phyloP scores from a whole-genome alignment of 306 rosid species.

The peach (Prunus persica) region Prunus_persica_NCBIv2 NC_034015.1:16776001-16776500 shows the following conservation, averaged over 20 bases:
- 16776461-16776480: background rate
- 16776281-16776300: constrained; percentile 12
- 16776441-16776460: constrained; percentile 1
- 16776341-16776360: background rate
- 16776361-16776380: background rate
- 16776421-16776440: background rate
- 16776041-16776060: constrained; percentile 1
- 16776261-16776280: constrained; percentile 33
- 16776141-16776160: constrained; percentile 78
- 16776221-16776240: constrained; percentile 79
- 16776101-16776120: background rate
- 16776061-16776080: background rate
- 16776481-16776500: background rate
- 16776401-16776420: background rate
- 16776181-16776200: constrained; percentile 99
- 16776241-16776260: constrained; percentile 63
- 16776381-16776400: background rate
- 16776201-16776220: constrained; percentile 87
- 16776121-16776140: constrained; percentile 26
- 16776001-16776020: too few species aligned
- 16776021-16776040: background rate
- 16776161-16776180: constrained; percentile 93
- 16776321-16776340: background rate
- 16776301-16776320: background rate
- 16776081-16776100: background rate